Evolutionary conservation across 495 filamentous ascomycete genomes (phyloP).

Genomic region (Geoglossum glabrum): DNA sequence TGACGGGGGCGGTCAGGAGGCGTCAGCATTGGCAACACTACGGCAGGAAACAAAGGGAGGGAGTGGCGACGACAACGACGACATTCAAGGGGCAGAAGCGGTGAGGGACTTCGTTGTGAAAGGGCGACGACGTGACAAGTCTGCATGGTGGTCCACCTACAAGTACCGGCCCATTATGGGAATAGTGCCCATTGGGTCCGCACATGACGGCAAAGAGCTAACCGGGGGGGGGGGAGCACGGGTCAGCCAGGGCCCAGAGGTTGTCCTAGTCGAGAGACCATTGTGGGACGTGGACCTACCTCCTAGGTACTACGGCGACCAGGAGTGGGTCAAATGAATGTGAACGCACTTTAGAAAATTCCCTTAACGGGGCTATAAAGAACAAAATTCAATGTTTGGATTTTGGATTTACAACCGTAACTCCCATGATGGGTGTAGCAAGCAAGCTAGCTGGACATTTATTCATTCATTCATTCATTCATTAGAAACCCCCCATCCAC

Average conservation of each 20-base stretch:
- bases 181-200: constrained; percentile 43
- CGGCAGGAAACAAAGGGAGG: background rate
- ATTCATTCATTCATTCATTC: no score
- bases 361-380: no score
- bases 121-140: background rate
- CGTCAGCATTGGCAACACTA: background rate
- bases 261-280: constrained; percentile 74
- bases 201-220: constrained; percentile 4
- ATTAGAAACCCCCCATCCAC: no score
- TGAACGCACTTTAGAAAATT: background rate
- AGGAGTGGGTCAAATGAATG: constrained; percentile 27
- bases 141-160: constrained; percentile 56
- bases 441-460: no score
- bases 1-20: constrained; percentile 25
- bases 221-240: constrained; percentile 11
- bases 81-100: background rate
- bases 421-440: no score
- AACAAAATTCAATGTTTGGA: background rate
- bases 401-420: no score
- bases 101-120: constrained; percentile 3
- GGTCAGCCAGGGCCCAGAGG: constrained; percentile 18
- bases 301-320: constrained; percentile 46
- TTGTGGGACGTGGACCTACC: constrained; percentile 67
- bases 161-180: constrained; percentile 85
- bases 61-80: background rate